Evolutionary conservation across 768 basidiomycete genomes (phyloP), one percentile per base, ranked within the genome.

Genomic region (Boletus huronensis): DNA sequence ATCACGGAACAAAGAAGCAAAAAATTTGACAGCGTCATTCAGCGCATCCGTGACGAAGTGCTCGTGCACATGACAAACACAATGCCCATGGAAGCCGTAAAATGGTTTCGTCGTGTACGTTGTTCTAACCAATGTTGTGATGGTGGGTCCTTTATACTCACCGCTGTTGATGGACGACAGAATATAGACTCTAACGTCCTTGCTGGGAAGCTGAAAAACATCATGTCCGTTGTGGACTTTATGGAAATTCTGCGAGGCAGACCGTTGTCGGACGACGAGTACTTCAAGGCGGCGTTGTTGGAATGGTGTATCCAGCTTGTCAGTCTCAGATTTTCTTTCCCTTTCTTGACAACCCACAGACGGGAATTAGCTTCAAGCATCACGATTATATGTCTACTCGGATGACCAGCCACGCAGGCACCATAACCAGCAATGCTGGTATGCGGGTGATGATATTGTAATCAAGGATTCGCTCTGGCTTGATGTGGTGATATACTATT

Each of bases 381-480:
- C 49, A 23, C 38, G 49, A 8, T 50, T 29, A n/a, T 23, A 50
- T 13, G 14, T 32, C 21, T 25, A 19, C 23, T 23, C 21, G 10
- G 21, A 31, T 26, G 50, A 28, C 17, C 17, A 19, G 7, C 25
- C 50, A 9, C 26, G 16, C n/a, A 21, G 1, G 43, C 21, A 16
- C 17, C 25, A 13, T 14, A 8, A 11, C 7, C 19, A 45, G 10
- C 50, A 51, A 25, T 29, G 42, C 16, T 51, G 50, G 42, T 45
- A 44, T 23, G 50, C 17, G 5, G 50, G 21, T 6, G 29, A 35
- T 7, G 17, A 19, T 5, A 19, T 51, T 3, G 43, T 34, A 6
- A 26, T 51, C 42, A 51, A 48, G n/a, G 50, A 51, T 47, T 26
- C 50, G 13, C 3, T 47, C 32, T 34, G 31, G 31, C 50, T 51